Evolutionary conservation across 495 filamentous ascomycete species (phyloP).

Genomic region (Daldinia grandis): DNA sequence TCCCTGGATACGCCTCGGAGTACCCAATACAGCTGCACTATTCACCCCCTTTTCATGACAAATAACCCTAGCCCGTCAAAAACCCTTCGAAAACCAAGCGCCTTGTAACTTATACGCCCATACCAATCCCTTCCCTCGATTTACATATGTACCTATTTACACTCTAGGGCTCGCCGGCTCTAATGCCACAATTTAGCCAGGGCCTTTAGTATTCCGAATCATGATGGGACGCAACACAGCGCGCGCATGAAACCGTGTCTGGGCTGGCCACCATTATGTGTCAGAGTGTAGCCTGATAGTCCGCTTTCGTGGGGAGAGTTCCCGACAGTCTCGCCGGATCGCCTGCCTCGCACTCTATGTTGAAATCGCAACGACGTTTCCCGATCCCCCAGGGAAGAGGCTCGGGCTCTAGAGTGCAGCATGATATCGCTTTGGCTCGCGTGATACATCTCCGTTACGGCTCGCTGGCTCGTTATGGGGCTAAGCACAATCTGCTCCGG

Average conservation of each 20-base stretch:
- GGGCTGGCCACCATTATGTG: neutral
- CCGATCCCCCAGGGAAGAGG: neutral
- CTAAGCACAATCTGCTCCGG: neutral
- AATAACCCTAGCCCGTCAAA: neutral
- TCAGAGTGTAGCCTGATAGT: neutral
- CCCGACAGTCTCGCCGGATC: conserved; percentile 1
- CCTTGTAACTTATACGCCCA: neutral
- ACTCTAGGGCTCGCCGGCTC: neutral
- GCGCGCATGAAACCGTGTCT: neutral
- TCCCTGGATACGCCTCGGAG: neutral
- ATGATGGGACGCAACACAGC: neutral
- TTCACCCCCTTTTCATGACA: neutral
- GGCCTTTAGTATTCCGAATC: neutral
- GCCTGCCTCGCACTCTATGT: conserved; percentile 5
- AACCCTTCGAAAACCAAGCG: neutral
- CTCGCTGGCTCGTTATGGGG: neutral
- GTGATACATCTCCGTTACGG: conserved; percentile 18
- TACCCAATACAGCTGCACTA: neutral
- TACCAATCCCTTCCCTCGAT: neutral
- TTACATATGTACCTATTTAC: neutral
- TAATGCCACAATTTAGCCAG: neutral
- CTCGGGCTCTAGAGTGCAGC: neutral
- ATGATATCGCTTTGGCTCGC: conserved; percentile 6
- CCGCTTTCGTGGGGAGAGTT: conserved; percentile 1
- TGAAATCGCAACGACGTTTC: neutral